Conservation (phyloP, 1,139 yeast genomes). For the Saccharomyces pastorianus region DNA sequence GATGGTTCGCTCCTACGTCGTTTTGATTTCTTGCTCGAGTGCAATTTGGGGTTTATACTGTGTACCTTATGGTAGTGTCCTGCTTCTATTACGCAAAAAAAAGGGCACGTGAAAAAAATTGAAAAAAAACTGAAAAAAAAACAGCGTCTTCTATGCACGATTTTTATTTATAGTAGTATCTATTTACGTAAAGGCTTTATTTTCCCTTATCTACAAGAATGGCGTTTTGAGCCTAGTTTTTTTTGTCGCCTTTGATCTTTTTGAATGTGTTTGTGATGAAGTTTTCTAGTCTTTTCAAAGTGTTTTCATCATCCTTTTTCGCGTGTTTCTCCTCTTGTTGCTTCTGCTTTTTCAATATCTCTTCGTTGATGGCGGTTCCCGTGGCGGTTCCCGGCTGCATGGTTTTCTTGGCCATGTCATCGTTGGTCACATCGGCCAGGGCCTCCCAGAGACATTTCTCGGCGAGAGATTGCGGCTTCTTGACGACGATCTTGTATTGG, state of each 20-base stretch:
- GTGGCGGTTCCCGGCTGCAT: constrained; percentile 3
- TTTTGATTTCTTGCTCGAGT: not conserved
- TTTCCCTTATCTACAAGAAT: not conserved
- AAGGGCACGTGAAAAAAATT: not conserved
- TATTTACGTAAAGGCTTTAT: not conserved
- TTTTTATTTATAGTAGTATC: not conserved
- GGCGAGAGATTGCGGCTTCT: constrained; percentile 73
- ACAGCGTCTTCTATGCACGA: not conserved
- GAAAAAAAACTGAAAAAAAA: too few relatives aligned
- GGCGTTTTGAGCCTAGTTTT: not conserved
- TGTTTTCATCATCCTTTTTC: constrained; percentile 42
- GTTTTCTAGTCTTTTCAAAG: constrained; percentile 52
- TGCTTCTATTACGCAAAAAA: not conserved
- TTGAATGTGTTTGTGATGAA: constrained; percentile 59
- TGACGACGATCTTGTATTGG: constrained; percentile 59
- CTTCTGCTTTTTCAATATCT: constrained; percentile 13
- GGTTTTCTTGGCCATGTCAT: constrained; percentile 64
- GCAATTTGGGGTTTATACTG: not conserved
- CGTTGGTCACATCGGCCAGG: constrained; percentile 82
- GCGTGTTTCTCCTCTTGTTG: constrained; percentile 9
- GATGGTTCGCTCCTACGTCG: not conserved
- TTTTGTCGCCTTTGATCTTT: constrained; percentile 36
- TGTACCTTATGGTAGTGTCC: too few relatives aligned
- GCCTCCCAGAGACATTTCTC: constrained; percentile 92
- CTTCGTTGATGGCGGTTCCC: constrained; percentile 6